phyloP scores from a whole-genome alignment of 768 basidiomycete species.

The Filobasidium floriforme region DNA sequence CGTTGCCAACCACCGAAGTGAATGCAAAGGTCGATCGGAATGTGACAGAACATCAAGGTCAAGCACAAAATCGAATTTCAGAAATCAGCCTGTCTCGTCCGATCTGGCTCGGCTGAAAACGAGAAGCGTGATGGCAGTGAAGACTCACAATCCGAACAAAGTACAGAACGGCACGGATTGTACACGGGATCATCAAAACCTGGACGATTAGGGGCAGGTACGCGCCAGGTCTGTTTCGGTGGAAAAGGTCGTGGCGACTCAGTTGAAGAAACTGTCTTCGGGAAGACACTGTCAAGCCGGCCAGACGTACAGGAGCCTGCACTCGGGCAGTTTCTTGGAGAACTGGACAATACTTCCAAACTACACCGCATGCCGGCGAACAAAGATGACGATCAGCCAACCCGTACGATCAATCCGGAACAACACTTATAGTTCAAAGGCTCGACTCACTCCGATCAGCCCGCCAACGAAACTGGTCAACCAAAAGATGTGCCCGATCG shows the following conservation, averaged over 20 bases:
- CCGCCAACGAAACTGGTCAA: not conserved
- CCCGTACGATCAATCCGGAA: not conserved
- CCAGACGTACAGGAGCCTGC: not conserved
- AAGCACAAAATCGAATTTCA: no score
- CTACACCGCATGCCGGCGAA: not conserved
- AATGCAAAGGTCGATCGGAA: no score
- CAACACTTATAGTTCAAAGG: not conserved
- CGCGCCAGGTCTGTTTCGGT: not conserved
- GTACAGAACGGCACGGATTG: not conserved
- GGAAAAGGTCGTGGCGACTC: not conserved
- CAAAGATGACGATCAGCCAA: not conserved
- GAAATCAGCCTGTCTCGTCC: no score
- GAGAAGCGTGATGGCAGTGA: no score
- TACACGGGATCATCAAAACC: not conserved
- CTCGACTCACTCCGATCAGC: not conserved
- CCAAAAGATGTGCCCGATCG: slow-evolving; percentile 2
- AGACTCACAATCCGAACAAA: not conserved
- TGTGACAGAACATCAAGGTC: no score
- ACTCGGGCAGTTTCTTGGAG: not conserved
- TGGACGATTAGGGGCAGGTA: not conserved
- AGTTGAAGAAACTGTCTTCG: not conserved
- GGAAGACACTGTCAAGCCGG: not conserved
- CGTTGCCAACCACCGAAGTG: no score
- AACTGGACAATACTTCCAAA: not conserved
- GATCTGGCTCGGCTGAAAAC: no score